phyloP scores from a whole-genome alignment of 257 asterid species.

The Salvia rosmarinus region DNA sequence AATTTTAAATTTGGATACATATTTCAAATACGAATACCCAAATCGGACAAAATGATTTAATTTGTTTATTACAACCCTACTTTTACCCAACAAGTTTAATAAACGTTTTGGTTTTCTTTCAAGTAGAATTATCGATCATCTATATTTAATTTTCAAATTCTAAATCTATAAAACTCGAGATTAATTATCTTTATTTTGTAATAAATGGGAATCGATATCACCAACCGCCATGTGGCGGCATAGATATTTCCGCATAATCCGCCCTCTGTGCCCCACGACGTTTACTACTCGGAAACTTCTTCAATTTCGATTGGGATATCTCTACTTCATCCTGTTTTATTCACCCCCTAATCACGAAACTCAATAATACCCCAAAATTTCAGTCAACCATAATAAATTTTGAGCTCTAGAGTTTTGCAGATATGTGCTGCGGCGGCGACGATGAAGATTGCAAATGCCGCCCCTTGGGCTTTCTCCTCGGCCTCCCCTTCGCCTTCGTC shows the following conservation, averaged over 20 bases:
- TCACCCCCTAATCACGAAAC: not conserved
- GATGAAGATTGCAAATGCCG: slow-evolving; percentile 43
- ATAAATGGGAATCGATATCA: not conserved
- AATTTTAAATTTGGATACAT: too few relatives aligned
- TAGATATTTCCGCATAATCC: not conserved
- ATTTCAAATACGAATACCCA: too few relatives aligned
- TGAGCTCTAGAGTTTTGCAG: not conserved
- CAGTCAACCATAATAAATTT: not conserved
- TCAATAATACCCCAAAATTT: not conserved
- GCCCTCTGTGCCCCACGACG: not conserved
- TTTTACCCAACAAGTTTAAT: too few relatives aligned
- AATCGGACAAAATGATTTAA: too few relatives aligned
- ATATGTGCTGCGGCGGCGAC: slow-evolving; percentile 33
- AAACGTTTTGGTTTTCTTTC: too few relatives aligned
- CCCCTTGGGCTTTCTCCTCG: slow-evolving; percentile 46
- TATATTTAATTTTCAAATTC: too few relatives aligned
- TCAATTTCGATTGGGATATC: not conserved
- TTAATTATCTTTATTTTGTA: too few relatives aligned
- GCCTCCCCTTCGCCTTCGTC: slow-evolving; percentile 74
- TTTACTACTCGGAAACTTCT: slow-evolving; percentile 5
- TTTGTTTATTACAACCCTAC: too few relatives aligned
- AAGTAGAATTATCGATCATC: too few relatives aligned
- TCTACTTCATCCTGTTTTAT: too few relatives aligned
- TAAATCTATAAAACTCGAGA: too few relatives aligned
- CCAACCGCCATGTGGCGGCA: slow-evolving; percentile 15